These are phyloP conservation scores for Umbilicus rupestris DNA, from an alignment of 164 flowering plant species.

Conservation along the genomic window DNA sequence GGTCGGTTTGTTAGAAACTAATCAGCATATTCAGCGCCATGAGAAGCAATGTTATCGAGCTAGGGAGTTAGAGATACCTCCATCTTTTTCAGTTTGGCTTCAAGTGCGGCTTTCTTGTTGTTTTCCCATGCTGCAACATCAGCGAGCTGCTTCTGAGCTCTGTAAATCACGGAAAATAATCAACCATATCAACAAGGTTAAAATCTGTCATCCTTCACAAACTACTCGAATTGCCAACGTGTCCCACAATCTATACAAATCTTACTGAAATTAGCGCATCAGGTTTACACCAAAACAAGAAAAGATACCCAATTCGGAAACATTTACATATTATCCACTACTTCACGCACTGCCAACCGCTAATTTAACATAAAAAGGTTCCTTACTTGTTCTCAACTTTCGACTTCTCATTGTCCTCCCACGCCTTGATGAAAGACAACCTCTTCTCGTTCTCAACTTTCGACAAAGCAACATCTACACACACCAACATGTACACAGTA, in stretches of 20 bases:
- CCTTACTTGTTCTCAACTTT: constrained; percentile 83
- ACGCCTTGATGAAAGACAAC: constrained; percentile 67
- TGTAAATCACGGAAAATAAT: constrained; percentile 11
- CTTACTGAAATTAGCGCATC: not conserved
- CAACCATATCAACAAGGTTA: not conserved
- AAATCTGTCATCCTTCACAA: not conserved
- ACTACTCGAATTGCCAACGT: not conserved
- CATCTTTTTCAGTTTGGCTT: constrained; percentile 43
- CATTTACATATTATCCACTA: not conserved
- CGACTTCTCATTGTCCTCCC: constrained; percentile 87
- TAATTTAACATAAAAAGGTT: not conserved
- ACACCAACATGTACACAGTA: not conserved
- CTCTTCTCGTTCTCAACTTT: constrained; percentile 63
- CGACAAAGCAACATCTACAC: constrained; percentile 64
- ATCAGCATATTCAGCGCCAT: not conserved
- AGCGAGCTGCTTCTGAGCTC: constrained; percentile 39
- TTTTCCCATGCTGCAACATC: constrained; percentile 42
- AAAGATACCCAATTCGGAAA: not conserved
- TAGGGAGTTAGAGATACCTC: constrained; percentile 27
- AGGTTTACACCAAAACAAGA: not conserved
- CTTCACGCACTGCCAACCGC: not conserved
- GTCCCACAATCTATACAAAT: not conserved
- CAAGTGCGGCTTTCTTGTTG: constrained; percentile 35
- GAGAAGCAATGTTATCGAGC: not conserved
- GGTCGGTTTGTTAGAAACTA: not conserved